A percentile compares a stretch with the other conserved stretches of the same genome.
Evolutionary conservation across 352 stramenopile genomes (phyloP).

Genomic region (Phytophthora pisi): DNA sequence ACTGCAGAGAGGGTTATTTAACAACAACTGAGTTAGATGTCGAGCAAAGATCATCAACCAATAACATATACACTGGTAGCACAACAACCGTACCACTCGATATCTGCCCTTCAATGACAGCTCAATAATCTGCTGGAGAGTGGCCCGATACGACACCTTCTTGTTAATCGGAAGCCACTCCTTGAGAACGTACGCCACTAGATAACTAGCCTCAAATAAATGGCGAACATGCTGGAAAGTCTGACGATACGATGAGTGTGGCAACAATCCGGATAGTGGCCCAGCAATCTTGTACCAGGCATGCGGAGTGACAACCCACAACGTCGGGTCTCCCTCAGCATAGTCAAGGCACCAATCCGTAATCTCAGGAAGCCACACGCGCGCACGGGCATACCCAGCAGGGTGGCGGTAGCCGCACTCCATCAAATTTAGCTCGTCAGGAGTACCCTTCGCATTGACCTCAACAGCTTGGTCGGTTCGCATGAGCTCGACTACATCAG

Average conservation of each 20-base stretch:
- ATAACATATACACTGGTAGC: constrained; percentile 4
- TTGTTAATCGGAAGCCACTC: constrained; percentile 89
- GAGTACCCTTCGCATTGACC: constrained; percentile 52
- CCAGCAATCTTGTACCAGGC: constrained; percentile 89
- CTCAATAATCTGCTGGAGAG: constrained; percentile 83
- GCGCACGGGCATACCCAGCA: constrained; percentile 56
- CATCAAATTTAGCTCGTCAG: constrained; percentile 78
- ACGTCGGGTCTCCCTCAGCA: constrained; percentile 79
- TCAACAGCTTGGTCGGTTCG: constrained; percentile 62
- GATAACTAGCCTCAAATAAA: constrained; percentile 84
- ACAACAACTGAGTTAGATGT: constrained; percentile 32
- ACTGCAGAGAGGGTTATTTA: constrained; percentile 40
- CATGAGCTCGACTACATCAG: constrained; percentile 79
- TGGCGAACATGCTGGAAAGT: constrained; percentile 78
- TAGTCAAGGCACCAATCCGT: constrained; percentile 90
- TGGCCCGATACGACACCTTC: constrained; percentile 84
- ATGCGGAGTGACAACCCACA: constrained; percentile 85
- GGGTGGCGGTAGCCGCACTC: constrained; percentile 84
- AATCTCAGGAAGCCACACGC: constrained; percentile 86
- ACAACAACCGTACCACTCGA: constrained; percentile 58
- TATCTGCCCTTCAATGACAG: constrained; percentile 75
- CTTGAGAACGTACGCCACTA: constrained; percentile 85
- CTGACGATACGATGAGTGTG: constrained; percentile 70
- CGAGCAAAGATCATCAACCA: constrained; percentile 11
- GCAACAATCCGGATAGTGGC: constrained; percentile 73